Conservation (phyloP, 1,284 basidiomycete species). For the Puccinia hordei region DNA sequence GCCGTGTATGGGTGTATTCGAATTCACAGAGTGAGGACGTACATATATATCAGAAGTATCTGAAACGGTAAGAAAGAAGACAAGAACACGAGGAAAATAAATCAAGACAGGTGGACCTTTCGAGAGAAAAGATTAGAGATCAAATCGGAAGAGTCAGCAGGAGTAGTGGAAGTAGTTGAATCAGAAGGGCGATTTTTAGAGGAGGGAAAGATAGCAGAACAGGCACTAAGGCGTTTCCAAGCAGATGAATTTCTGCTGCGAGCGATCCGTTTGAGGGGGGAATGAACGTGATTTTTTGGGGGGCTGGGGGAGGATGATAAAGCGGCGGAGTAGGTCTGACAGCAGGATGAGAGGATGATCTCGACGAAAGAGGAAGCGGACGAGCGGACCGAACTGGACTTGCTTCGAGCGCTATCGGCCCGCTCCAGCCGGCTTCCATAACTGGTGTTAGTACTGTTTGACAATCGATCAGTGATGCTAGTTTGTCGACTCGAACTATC, state of each 20-base stretch:
- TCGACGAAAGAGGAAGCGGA: not conserved
- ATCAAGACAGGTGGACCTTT: too few relatives aligned
- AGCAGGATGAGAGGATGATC: constrained; percentile 1
- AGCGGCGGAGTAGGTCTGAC: not conserved
- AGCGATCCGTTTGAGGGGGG: not conserved
- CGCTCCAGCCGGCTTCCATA: not conserved
- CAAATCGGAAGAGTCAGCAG: not conserved
- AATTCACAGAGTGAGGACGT: too few relatives aligned
- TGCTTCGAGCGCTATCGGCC: not conserved
- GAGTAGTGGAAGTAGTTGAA: not conserved
- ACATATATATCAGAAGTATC: too few relatives aligned
- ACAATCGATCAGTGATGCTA: too few relatives aligned
- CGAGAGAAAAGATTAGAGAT: too few relatives aligned
- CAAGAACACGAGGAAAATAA: too few relatives aligned
- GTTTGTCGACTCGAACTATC: too few relatives aligned
- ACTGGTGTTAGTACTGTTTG: not conserved
- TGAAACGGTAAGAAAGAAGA: too few relatives aligned
- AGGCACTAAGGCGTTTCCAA: not conserved
- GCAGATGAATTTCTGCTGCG: not conserved
- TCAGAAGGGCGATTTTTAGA: not conserved
- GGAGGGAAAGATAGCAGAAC: not conserved
- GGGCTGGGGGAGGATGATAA: not conserved
- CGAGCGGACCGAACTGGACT: not conserved
- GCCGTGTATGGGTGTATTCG: too few relatives aligned
- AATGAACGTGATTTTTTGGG: not conserved